Conservation (phyloP, 106 monocot species). For the Acanthochlamys bracteata region DNA sequence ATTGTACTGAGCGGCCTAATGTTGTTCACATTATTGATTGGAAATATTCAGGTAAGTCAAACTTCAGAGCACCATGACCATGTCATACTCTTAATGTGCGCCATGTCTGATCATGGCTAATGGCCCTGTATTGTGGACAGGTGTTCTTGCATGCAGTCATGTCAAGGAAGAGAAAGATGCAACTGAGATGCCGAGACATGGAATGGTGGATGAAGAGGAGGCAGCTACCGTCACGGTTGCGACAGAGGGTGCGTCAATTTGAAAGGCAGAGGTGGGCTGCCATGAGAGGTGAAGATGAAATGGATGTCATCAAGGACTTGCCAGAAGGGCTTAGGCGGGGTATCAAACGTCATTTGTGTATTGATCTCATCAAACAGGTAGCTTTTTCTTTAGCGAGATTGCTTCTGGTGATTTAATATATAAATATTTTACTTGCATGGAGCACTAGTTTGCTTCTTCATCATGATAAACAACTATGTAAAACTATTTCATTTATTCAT, state of each 20-base stretch:
- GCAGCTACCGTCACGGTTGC: constrained; percentile 62
- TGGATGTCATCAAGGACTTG: constrained; percentile 68
- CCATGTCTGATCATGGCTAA: neutral
- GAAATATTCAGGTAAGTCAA: constrained; percentile 75
- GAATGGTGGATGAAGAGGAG: constrained; percentile 99
- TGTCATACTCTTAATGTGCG: no score
- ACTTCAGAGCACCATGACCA: no score
- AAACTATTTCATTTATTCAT: no score
- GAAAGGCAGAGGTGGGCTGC: constrained; percentile 72
- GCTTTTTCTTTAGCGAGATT: no score
- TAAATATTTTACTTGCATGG: no score
- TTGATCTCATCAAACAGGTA: constrained; percentile 80
- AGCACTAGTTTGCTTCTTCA: no score
- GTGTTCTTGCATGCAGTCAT: constrained; percentile 86
- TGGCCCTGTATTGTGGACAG: constrained; percentile 13
- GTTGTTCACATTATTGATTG: constrained; percentile 89
- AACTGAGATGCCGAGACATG: constrained; percentile 76
- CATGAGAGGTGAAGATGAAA: constrained; percentile 82
- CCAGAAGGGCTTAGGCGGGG: constrained; percentile 79
- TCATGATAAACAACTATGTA: no score
- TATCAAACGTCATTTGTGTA: constrained; percentile 76
- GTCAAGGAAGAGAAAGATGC: constrained; percentile 83
- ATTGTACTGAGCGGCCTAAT: constrained; percentile 65
- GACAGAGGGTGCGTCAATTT: constrained; percentile 71
- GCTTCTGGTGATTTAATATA: no score